A percentile compares a stretch with the other conserved stretches of the same genome.
These are phyloP conservation scores for Tympanopsis confertula DNA, from an alignment of 2,329 filamentous ascomycete genomes.

Conservation along the genomic window DNA sequence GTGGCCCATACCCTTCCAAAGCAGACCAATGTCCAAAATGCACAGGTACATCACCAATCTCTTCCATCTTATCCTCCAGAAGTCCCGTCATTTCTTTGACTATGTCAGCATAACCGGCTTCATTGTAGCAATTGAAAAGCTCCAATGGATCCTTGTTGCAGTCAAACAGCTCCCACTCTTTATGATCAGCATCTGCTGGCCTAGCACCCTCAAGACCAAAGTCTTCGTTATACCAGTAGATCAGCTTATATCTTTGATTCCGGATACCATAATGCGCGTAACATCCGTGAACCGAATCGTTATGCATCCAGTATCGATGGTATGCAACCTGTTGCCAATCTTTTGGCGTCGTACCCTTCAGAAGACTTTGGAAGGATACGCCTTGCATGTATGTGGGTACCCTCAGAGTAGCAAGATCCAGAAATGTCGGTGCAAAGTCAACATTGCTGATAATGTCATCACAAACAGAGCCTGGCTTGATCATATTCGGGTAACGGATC, in stretches of 20 bases:
- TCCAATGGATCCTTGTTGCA: constrained; percentile 35
- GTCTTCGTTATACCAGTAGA: constrained; percentile 42
- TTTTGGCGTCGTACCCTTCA: constrained; percentile 21
- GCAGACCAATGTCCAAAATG: too few relatives aligned
- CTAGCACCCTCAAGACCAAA: constrained; percentile 30
- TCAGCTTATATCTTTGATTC: constrained; percentile 38
- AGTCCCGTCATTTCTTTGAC: constrained; percentile 25
- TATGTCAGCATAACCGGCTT: constrained; percentile 21
- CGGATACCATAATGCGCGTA: constrained; percentile 39
- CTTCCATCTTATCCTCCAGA: constrained; percentile 35
- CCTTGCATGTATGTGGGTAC: constrained; percentile 40
- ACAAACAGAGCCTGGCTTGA: constrained; percentile 23
- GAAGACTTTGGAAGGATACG: constrained; percentile 23
- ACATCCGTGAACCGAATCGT: constrained; percentile 33
- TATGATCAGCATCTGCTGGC: constrained; percentile 24
- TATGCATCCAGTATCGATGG: constrained; percentile 44
- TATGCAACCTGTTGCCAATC: constrained; percentile 40
- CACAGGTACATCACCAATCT: constrained; percentile 34
- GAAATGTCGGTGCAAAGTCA: constrained; percentile 37
- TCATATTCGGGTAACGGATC: constrained; percentile 29
- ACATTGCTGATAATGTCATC: constrained; percentile 39
- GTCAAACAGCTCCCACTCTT: constrained; percentile 43
- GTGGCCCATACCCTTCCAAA: too few relatives aligned
- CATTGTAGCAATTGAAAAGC: constrained; percentile 31
- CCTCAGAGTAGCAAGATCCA: constrained; percentile 28